Conservation (phyloP, 352 stramenopile genomes). For the Aphanomyces cochlioides region DNA sequence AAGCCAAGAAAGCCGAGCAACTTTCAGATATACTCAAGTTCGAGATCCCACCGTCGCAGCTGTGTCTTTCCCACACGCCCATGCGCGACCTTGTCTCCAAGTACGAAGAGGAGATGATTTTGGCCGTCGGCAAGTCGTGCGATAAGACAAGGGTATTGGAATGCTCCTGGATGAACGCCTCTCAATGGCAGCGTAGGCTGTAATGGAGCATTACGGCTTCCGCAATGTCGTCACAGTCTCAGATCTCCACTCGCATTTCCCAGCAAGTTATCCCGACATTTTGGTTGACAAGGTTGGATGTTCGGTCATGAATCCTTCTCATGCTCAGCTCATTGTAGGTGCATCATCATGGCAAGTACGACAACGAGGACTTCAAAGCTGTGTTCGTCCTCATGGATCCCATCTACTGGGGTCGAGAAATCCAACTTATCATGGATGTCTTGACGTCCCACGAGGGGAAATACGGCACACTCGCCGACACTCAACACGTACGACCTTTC, state of each 20-base stretch:
- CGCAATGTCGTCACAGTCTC: slow-evolving; percentile 76
- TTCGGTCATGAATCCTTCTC: slow-evolving; percentile 18
- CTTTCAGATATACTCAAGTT: slow-evolving; percentile 64
- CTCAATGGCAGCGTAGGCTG: slow-evolving; percentile 33
- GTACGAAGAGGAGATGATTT: slow-evolving; percentile 66
- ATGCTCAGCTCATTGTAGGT: slow-evolving; percentile 6
- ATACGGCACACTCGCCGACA: slow-evolving; percentile 43
- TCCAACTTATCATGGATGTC: slow-evolving; percentile 75
- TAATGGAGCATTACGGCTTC: slow-evolving; percentile 80
- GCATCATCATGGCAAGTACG: slow-evolving; percentile 42
- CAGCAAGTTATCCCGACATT: slow-evolving; percentile 77
- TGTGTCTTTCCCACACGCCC: slow-evolving; percentile 81
- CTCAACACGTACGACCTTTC: slow-evolving; percentile 38
- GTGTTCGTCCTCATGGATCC: slow-evolving; percentile 77
- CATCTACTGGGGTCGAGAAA: slow-evolving; percentile 71
- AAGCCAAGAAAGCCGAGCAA: slow-evolving; percentile 69
- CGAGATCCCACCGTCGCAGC: slow-evolving; percentile 43
- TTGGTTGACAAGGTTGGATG: slow-evolving; percentile 38
- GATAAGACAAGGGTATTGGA: slow-evolving; percentile 35
- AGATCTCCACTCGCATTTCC: slow-evolving; percentile 73
- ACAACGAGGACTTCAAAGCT: slow-evolving; percentile 49
- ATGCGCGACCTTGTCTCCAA: slow-evolving; percentile 65
- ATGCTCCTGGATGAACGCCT: too few species aligned
- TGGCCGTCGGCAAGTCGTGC: slow-evolving; percentile 77
- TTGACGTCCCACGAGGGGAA: slow-evolving; percentile 55